Conservation (phyloP, 1,284 basidiomycete genomes). For the Phaffia rhodozyma region DNA sequence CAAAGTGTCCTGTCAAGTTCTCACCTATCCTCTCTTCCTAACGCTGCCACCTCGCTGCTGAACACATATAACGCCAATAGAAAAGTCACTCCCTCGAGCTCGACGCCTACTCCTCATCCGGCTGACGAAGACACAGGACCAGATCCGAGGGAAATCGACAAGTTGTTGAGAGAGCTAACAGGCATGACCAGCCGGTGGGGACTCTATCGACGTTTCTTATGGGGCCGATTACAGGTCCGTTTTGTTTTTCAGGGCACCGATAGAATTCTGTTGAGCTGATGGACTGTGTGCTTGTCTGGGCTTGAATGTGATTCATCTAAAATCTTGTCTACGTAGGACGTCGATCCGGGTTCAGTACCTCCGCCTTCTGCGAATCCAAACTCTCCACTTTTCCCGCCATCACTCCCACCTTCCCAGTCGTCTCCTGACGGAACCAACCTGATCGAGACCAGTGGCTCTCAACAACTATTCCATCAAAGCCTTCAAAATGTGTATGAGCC, state of each 20-base stretch:
- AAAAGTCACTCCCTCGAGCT: constrained; percentile 22
- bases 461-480: constrained; percentile 53
- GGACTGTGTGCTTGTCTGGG: neutral
- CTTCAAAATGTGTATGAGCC: constrained; percentile 69
- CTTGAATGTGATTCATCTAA: constrained; percentile 5
- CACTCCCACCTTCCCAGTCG: neutral
- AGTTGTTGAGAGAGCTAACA: constrained; percentile 69
- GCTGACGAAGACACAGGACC: constrained; percentile 50
- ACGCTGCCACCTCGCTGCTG: constrained; percentile 29
- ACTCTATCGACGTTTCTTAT: constrained; percentile 76
- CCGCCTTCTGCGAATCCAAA: neutral
- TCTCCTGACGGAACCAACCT: neutral
- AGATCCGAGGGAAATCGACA: constrained; percentile 83
- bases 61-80: constrained; percentile 27
- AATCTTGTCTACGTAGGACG: neutral
- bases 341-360: neutral
- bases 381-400: neutral
- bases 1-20: constrained; percentile 2
- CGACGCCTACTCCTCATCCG: neutral
- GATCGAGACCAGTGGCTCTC: neutral
- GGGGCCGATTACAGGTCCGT: constrained; percentile 51
- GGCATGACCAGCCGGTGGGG: constrained; percentile 86
- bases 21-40: constrained; percentile 36
- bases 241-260: no score
- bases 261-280: no score